Base-by-base conservation (phyloP, 805 yeast genomes). In the Saturnispora hagleri region DNA sequence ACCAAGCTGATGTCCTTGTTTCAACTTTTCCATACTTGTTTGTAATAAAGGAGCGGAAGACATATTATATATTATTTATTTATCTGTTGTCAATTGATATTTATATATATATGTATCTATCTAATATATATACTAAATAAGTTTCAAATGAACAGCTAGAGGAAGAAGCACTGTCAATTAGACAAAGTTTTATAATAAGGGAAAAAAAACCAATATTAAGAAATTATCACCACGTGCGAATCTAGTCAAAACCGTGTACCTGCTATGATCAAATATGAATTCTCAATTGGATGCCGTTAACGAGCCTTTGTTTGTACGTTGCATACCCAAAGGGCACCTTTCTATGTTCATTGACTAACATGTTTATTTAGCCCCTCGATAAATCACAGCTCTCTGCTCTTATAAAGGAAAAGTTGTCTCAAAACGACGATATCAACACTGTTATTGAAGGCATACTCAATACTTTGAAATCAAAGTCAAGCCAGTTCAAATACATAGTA, bases 11-110 rank as follows among this genome's bases (percentile, higher is more conserved):
- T 26, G 9, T 7, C n/a, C 20, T 10, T 20, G 13, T 28, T 15
- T 20, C 18, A 22, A 31, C 8, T 24, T 26, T n/a, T 8, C 67
- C 78, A 42, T 68, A 69, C 87, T 84, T 44, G 84, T 76, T 64
- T 86, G 90, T 62, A 85, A 71, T 51, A 85, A 69, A 28, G 91
- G 89, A 42, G 83, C 82, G 24, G 87, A 74, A 3, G 88, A 82
- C 89, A 82, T 82, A 4, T 31, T 31, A 31, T 12, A 26, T 26
- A 26, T 26, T 26, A 13, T 31, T 31, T 12, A 18, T 41, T 27
- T 41, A 26, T 26, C 28, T 26, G 5, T 26, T 8, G 7, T 26
- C 28, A 26, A 26, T 7, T 26, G 9, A 26, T 5, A 26, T 26
- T 7, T 26, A 26, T 26, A 26, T 26, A 26, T 26, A 22, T 22